Base-by-base conservation (phyloP, 306 rosid species). In the Dryas alaskensis region DNA sequence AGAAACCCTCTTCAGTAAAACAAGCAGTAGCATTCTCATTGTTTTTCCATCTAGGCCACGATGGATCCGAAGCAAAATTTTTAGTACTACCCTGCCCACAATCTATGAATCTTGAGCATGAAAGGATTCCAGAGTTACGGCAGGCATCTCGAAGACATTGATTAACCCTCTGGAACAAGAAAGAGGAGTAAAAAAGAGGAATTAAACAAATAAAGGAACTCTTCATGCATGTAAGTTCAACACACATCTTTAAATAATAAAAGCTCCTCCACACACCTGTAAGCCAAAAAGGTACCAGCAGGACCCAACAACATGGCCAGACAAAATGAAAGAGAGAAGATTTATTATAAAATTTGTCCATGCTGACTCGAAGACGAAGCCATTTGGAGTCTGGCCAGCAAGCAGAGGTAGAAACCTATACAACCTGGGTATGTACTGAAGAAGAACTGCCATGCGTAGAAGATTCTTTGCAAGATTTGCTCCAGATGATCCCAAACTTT, bases 221-320 rank as follows among this genome's bases (percentile, higher is more conserved):
- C 47, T 39, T 61, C 22, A 61, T 39, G 44, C 10, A 7, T 39
- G 44, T 25, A 31, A 31, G 46, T 2, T 52, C 22, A 22, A 22
- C 22, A 22, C 22, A 22, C 0, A 22, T 60, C 37, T 48, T 13
- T 19, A 61, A 17, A 10, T 31, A 69, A 50, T 54, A 27, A 58
- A 37, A 62, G 22, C 22, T 22, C 65, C 53, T 69, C 11, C 9
- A 58, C 78, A 54, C 48, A 84, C 98, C 92, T 92, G 96, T 70
- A 90, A 85, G 72, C 96, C 98, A 45, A 92, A 76, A 39, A 90
- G 96, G 73, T 90, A 92, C 98, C 98, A 92, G 73, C 79, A 77
- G 25, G 98, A 85, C 55, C 98, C 98, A 40, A 90, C 88, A 73
- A 90, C 74, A 81, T 90, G 98, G 77, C 91, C 84, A 68, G 89